A percentile compares a stretch with the other conserved stretches of the same genome.
phyloP scores from a whole-genome alignment of 1,284 basidiomycete species.

The Ceratobasidium papillatum region DNA sequence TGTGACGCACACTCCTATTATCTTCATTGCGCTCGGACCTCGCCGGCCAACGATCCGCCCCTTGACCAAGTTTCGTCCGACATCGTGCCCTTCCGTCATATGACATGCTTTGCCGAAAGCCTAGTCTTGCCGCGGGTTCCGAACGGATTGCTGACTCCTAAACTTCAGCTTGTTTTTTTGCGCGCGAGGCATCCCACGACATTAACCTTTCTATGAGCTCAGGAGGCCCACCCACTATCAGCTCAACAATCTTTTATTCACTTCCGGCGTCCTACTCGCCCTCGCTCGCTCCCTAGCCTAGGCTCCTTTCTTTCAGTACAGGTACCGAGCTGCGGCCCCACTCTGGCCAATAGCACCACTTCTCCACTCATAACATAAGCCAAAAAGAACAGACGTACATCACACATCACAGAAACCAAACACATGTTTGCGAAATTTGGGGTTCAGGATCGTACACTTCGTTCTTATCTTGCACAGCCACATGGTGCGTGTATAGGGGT shows the following conservation, averaged over 20 bases:
- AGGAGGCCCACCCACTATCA: neutral
- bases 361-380: slow-evolving; percentile 2
- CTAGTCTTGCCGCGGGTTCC: neutral
- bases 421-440: slow-evolving; percentile 9
- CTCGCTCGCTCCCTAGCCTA: neutral
- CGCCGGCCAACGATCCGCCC: slow-evolving; percentile 5
- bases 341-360: neutral
- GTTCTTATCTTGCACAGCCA: slow-evolving; percentile 9
- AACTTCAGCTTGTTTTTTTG: neutral
- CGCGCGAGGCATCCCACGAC: neutral
- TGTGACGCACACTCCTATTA: slow-evolving; percentile 7
- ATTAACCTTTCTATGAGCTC: neutral
- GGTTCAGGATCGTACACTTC: neutral
- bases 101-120: neutral
- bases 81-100: slow-evolving; percentile 4
- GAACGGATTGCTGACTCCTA: neutral
- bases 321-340: neutral
- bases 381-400: neutral
- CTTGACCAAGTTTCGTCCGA: neutral
- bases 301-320: neutral
- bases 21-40: slow-evolving; percentile 29
- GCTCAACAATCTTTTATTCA: neutral
- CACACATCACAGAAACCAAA: neutral
- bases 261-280: neutral
- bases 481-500: neutral